Percentiles rank a stretch among this genome's conserved stretches.
Evolutionary conservation across 148 eudicot genomes (phyloP).

Genomic region (Nepenthes gracilis): DNA sequence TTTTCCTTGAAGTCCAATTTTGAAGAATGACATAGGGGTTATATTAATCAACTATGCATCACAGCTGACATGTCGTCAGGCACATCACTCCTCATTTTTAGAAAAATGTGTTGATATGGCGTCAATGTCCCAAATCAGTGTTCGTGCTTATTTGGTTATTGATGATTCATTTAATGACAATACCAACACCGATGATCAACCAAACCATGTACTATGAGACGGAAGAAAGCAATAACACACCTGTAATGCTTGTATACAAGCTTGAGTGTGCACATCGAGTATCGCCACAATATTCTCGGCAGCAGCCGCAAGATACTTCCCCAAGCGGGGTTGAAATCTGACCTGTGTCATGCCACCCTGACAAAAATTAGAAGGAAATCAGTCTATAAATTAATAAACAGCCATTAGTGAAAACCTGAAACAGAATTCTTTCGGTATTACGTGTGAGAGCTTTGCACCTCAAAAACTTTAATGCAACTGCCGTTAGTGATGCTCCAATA

Average conservation of each 20-base stretch:
- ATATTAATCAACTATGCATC: too few species aligned
- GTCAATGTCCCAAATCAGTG: too few species aligned
- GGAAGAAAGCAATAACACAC: constrained; percentile 2
- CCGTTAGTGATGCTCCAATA: constrained; percentile 19
- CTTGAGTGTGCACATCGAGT: constrained; percentile 19
- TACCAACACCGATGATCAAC: not conserved
- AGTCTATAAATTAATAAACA: not conserved
- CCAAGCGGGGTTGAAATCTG: constrained; percentile 13
- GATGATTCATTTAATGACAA: too few species aligned
- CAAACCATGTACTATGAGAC: not conserved
- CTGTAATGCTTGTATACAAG: constrained; percentile 17
- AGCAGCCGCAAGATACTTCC: constrained; percentile 21
- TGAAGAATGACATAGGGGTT: too few species aligned
- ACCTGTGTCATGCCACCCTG: constrained; percentile 16
- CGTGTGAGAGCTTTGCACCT: constrained; percentile 6
- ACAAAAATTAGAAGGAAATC: not conserved
- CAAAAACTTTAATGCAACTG: constrained; percentile 12
- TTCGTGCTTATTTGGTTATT: too few species aligned
- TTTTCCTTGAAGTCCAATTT: too few species aligned
- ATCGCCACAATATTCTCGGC: constrained; percentile 23
- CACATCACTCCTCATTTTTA: too few species aligned
- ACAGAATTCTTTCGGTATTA: not conserved
- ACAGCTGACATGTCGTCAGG: too few species aligned
- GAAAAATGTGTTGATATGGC: too few species aligned
- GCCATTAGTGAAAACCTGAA: not conserved